Evolutionary conservation across 441 rosid species (phyloP), one percentile per base, ranked within the genome.

Genomic region (Dalechampia spathulata): DNA sequence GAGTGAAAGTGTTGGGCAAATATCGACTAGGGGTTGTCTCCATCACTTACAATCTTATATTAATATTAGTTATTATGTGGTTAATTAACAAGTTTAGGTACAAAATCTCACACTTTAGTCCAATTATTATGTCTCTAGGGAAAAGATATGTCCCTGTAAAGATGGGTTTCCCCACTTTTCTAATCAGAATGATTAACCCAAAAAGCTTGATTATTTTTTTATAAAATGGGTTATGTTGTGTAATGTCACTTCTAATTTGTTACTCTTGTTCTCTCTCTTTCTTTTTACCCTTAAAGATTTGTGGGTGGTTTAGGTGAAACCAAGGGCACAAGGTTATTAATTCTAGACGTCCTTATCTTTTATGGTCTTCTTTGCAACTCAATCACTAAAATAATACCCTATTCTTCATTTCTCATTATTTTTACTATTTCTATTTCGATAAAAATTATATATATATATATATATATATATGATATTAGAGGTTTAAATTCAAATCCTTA

Each of bases 1-100:
- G n/a, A n/a, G n/a, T n/a, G n/a, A 14, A 62, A 64, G 62, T 56
- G 72, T 75, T 72, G 51, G 75, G 77, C 74, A 72, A 54, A 72
- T 36, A 64, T 63, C 63, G 72, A 69, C 61, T 51, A 36, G 26
- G n/a, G 36, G 27, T 36, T 49, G 56, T 48, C 66, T 57, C 64
- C 26, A 43, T 48, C 51, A n/a, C 42, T 49, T 10, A 57, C 49
- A 39, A 32, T 8, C 32, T 52, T 40, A 47, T 46, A 10, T 16
- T 6, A 36, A 46, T 8, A 34, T 34, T 46, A 48, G 34, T 30
- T 30, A 30, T 3, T 30, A 52, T 58, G 13, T 40, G 58, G 63
- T 71, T 65, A 50, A 60, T 61, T 63, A 59, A 55, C 57, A 52
- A 38, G 52, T 59, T 57, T 20, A 21, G 50, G 69, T 39, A 14